Evolutionary conservation across 371 early-diverging fungal species (phyloP).

Genomic region (Mucor circinelloides): DNA sequence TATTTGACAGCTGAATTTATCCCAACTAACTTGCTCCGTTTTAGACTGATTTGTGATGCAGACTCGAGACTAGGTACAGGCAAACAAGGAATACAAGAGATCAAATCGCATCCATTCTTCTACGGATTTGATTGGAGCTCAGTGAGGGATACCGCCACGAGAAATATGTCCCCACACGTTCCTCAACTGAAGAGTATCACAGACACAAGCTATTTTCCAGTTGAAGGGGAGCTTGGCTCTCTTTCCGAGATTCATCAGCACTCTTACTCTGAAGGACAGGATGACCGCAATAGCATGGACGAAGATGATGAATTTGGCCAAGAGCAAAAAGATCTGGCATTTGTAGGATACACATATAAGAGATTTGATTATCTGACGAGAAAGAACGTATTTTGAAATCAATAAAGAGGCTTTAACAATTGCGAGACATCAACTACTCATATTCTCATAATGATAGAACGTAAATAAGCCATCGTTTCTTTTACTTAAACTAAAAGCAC

Average conservation of each 20-base stretch:
- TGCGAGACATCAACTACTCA: neutral
- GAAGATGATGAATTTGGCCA: neutral
- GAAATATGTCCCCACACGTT: constrained; percentile 84
- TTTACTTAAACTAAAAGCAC: no score
- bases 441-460: no score
- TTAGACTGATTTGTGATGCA: constrained; percentile 86
- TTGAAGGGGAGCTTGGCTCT: constrained; percentile 57
- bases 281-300: neutral
- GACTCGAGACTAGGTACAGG: constrained; percentile 71
- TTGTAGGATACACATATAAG: neutral
- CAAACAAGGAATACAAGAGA: constrained; percentile 79
- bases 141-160: constrained; percentile 62
- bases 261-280: neutral
- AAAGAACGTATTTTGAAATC: neutral
- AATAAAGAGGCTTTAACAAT: neutral
- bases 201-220: constrained; percentile 97
- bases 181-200: constrained; percentile 94
- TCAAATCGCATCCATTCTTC: constrained; percentile 96
- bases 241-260: neutral
- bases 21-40: neutral
- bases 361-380: neutral
- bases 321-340: neutral
- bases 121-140: constrained; percentile 92
- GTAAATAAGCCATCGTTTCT: no score
- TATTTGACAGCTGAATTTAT: neutral